These are phyloP conservation scores for Desmodesmus armatus DNA, from an alignment of 139 green algal genomes.

Conservation along the genomic window DNA sequence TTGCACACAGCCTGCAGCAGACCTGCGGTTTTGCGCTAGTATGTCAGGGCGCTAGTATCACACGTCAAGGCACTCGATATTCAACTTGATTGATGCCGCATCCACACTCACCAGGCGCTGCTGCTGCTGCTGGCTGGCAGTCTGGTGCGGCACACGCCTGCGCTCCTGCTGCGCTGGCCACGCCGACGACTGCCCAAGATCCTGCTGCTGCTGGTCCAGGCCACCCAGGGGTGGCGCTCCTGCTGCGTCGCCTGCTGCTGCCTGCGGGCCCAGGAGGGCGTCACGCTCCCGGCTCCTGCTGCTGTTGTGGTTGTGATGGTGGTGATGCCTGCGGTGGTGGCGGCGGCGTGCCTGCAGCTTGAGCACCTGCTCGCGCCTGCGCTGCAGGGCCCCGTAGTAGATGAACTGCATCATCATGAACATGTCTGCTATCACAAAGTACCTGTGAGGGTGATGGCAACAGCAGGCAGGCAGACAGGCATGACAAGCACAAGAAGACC, in stretches of 20 bases:
- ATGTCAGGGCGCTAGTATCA: too few species aligned
- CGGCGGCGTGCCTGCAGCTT: slow-evolving; percentile 39
- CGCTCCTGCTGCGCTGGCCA: slow-evolving; percentile 7
- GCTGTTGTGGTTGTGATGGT: slow-evolving; percentile 36
- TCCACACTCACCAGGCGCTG: too few species aligned
- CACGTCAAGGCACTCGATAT: too few species aligned
- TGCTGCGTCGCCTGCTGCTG: slow-evolving; percentile 17
- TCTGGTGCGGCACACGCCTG: neutral
- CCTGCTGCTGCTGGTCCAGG: neutral
- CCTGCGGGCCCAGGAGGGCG: neutral
- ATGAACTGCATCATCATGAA: slow-evolving; percentile 87
- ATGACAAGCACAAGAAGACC: neutral
- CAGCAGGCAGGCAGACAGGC: neutral
- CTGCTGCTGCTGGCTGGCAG: too few species aligned
- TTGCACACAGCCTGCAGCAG: too few species aligned
- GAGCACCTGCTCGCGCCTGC: slow-evolving; percentile 44
- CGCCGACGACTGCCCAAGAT: too few species aligned
- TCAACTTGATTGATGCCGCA: too few species aligned
- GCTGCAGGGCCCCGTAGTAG: slow-evolving; percentile 72
- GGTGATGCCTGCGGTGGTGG: slow-evolving; percentile 39
- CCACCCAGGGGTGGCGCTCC: neutral
- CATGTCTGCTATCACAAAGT: slow-evolving; percentile 82
- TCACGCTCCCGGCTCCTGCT: slow-evolving; percentile 36
- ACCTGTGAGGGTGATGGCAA: slow-evolving; percentile 46
- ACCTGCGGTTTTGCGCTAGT: too few species aligned